A percentile compares a stretch with the other conserved stretches of the same genome.
Evolutionary conservation across 1,139 yeast genomes (phyloP).

Genomic region (Chernovozyma sophiae-reginae): DNA sequence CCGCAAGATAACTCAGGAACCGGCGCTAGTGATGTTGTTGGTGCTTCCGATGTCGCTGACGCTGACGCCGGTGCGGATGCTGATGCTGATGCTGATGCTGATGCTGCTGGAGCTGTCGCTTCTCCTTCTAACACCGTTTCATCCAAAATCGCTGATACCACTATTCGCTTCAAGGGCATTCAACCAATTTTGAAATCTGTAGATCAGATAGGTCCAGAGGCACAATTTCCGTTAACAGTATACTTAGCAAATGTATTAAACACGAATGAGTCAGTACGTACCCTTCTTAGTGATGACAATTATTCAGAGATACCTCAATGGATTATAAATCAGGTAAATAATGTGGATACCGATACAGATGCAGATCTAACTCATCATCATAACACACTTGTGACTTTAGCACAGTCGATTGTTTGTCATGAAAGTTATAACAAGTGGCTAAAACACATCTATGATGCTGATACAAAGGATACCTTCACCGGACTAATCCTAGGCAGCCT

Average conservation of each 20-base stretch:
- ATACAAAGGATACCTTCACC: slow-evolving; percentile 1
- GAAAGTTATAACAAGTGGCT: slow-evolving; percentile 23
- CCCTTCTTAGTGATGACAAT: not conserved
- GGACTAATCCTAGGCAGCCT: slow-evolving; percentile 28
- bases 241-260: not conserved
- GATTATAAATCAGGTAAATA: slow-evolving; percentile 1
- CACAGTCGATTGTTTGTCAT: slow-evolving; percentile 17
- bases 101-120: too few species aligned
- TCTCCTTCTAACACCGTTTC: too few species aligned
- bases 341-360: slow-evolving; percentile 8
- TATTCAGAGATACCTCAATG: not conserved
- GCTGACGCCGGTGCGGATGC: not conserved
- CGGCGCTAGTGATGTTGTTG: not conserved
- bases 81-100: not conserved
- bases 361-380: slow-evolving; percentile 1
- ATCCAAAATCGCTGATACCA: too few species aligned
- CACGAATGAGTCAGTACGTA: not conserved
- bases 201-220: slow-evolving; percentile 2
- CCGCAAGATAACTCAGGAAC: not conserved
- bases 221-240: not conserved
- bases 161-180: too few species aligned
- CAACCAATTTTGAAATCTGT: not conserved
- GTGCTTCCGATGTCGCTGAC: too few species aligned
- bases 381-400: slow-evolving; percentile 10
- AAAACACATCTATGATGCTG: not conserved